Evolutionary conservation across 2,329 filamentous ascomycete genomes (phyloP).

Genomic region (Pseudonectria foliicola): DNA sequence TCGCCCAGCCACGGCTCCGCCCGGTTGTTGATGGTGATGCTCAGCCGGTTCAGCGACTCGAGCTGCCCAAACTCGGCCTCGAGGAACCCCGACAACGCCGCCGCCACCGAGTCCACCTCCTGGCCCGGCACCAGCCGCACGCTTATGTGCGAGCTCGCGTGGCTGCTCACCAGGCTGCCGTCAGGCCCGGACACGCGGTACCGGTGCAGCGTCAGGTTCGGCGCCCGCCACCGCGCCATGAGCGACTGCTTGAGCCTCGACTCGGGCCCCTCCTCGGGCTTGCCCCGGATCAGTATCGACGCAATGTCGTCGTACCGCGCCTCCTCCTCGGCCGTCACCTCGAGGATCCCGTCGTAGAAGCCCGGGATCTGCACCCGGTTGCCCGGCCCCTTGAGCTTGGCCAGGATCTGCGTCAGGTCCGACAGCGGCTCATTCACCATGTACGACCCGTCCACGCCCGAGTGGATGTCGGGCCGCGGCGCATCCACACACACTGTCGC

Average conservation of each 20-base stretch:
- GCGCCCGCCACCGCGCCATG: conserved; percentile 92
- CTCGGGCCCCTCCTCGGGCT: conserved; percentile 52
- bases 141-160: conserved; percentile 82
- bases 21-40: conserved; percentile 80
- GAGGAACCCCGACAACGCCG: conserved; percentile 60
- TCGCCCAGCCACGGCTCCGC: conserved; percentile 96
- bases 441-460: conserved; percentile 90
- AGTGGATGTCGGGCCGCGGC: conserved; percentile 81
- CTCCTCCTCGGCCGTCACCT: conserved; percentile 68
- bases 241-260: conserved; percentile 73
- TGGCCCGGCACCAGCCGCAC: conserved; percentile 91
- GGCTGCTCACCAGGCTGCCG: conserved; percentile 82
- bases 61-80: conserved; percentile 64
- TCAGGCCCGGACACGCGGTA: conserved; percentile 91
- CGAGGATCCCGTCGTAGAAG: conserved; percentile 80
- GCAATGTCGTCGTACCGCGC: conserved; percentile 79
- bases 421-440: conserved; percentile 87
- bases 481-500: conserved; percentile 86
- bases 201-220: conserved; percentile 86
- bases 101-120: conserved; percentile 70
- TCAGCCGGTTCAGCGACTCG: conserved; percentile 73
- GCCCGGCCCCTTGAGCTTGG: conserved; percentile 71
- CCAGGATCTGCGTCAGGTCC: conserved; percentile 77
- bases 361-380: conserved; percentile 79
- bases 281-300: conserved; percentile 64